Percentiles rank a stretch among this genome's conserved stretches.
Evolutionary conservation across 345 rosid genomes (phyloP).

Genomic region (Excoecaria cochinchinensis): DNA sequence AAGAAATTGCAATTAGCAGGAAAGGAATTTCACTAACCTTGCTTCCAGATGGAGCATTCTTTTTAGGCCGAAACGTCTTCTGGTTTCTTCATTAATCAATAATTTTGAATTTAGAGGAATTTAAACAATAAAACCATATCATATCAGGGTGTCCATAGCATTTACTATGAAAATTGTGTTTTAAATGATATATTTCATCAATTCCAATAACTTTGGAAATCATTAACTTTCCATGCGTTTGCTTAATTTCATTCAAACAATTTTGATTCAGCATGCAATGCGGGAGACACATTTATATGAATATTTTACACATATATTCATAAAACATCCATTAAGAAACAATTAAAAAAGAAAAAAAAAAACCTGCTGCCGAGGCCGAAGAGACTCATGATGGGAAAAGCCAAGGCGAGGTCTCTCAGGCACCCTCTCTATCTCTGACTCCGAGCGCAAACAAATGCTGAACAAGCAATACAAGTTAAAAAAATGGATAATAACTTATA

Average conservation of each 20-base stretch:
- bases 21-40: constrained; percentile 40
- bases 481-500: too few species aligned
- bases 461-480: neutral
- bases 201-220: neutral
- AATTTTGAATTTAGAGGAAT: neutral
- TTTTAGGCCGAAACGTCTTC: constrained; percentile 68
- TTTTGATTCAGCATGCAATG: neutral
- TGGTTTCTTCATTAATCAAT: constrained; percentile 46
- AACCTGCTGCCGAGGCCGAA: constrained; percentile 58
- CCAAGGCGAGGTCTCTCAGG: neutral
- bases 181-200: too few species aligned
- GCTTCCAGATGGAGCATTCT: constrained; percentile 65
- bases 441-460: neutral
- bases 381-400: constrained; percentile 42
- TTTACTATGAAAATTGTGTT: too few species aligned
- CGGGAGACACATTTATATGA: neutral
- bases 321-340: neutral
- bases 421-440: neutral
- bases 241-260: too few species aligned
- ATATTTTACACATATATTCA: neutral
- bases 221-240: neutral
- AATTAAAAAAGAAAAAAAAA: neutral
- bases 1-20: neutral
- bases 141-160: neutral
- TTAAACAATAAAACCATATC: neutral